Evolutionary conservation across 768 basidiomycete genomes (phyloP).

Genomic region (Psilocybe subaeruginosa): DNA sequence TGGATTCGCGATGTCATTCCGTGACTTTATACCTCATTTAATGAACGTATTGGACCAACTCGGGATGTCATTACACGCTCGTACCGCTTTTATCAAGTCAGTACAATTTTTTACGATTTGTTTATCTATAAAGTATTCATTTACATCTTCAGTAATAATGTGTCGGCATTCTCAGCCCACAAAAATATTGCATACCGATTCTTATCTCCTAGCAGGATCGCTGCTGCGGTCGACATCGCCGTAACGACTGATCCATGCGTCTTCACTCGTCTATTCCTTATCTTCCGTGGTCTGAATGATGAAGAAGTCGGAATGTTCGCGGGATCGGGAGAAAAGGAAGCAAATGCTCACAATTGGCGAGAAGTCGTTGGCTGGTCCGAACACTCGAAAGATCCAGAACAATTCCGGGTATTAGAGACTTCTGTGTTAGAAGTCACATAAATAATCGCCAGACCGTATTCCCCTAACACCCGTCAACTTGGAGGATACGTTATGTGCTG

Average conservation of each 20-base stretch:
- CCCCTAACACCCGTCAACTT: background rate
- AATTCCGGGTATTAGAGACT: constrained; percentile 82
- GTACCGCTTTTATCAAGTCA: constrained; percentile 82
- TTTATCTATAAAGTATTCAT: background rate
- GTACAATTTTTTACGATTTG: constrained; percentile 21
- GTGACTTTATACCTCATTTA: constrained; percentile 80
- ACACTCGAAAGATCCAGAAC: constrained; percentile 69
- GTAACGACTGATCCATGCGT: constrained; percentile 81
- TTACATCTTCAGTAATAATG: constrained; percentile 62
- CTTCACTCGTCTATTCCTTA: constrained; percentile 85
- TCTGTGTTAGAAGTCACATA: constrained; percentile 75
- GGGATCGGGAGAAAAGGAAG: constrained; percentile 85
- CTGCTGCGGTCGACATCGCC: constrained; percentile 85
- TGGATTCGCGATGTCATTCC: constrained; percentile 83
- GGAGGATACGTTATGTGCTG: background rate
- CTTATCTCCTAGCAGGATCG: constrained; percentile 75
- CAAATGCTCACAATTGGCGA: constrained; percentile 80
- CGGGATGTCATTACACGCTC: constrained; percentile 81
- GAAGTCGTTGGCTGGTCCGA: constrained; percentile 83
- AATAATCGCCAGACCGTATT: background rate
- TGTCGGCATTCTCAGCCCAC: constrained; percentile 72
- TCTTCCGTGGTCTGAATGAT: constrained; percentile 81
- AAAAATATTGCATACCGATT: constrained; percentile 93
- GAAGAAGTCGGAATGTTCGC: constrained; percentile 78
- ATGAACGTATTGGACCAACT: constrained; percentile 84